Conservation (phyloP, 2,329 filamentous ascomycete species). For the Elsinoe arachidis region DNA sequence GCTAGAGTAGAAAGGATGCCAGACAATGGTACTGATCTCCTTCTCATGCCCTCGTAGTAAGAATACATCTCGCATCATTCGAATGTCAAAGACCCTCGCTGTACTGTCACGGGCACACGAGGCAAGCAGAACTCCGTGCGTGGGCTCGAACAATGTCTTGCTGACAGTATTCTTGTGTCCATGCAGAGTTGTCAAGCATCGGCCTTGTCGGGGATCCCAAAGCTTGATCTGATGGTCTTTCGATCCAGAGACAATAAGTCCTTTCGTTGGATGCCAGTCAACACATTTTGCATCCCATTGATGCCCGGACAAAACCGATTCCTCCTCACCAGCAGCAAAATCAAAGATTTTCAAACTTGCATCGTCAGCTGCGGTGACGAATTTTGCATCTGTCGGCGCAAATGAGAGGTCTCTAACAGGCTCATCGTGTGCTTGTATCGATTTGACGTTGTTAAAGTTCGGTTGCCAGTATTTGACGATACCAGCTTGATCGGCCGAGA, state of each 20-base stretch:
- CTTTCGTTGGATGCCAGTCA: conserved; percentile 96
- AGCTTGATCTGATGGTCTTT: conserved; percentile 97
- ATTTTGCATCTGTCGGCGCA: conserved; percentile 88
- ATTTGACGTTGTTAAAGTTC: conserved; percentile 98
- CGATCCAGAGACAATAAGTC: conserved; percentile 85
- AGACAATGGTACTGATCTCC: conserved; percentile 83
- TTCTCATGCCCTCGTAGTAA: conserved; percentile 92
- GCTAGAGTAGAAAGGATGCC: conserved; percentile 88
- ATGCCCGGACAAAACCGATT: conserved; percentile 81
- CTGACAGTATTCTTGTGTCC: conserved; percentile 97
- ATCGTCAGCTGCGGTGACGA: conserved; percentile 92
- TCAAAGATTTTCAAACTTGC: conserved; percentile 92
- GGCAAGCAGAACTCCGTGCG: conserved; percentile 74
- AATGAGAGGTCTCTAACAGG: conserved; percentile 88
- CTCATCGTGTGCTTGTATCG: conserved; percentile 81
- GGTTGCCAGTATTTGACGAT: conserved; percentile 98
- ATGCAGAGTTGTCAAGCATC: conserved; percentile 86
- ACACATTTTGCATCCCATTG: conserved; percentile 96
- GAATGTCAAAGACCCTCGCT: conserved; percentile 84
- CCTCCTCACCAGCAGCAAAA: conserved; percentile 77
- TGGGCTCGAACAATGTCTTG: conserved; percentile 81
- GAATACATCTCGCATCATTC: conserved; percentile 97
- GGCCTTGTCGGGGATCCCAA: conserved; percentile 89
- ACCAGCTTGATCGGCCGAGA: conserved; percentile 91
- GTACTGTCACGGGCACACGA: conserved; percentile 91